These are phyloP conservation scores for Russula emetica DNA, from an alignment of 768 basidiomycete species.

Conservation along the genomic window DNA sequence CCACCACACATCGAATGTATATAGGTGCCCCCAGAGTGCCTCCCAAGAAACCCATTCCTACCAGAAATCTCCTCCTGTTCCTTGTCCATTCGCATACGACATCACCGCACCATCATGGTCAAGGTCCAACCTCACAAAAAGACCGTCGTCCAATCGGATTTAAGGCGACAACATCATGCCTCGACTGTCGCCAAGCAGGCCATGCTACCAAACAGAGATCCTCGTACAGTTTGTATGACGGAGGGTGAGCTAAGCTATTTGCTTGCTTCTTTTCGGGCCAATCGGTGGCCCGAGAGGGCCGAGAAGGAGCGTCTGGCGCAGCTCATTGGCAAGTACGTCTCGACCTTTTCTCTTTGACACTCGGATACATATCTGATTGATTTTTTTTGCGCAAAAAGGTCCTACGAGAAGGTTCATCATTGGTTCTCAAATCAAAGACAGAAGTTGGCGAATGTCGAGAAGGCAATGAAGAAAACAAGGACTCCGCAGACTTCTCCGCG, in stretches of 20 bases:
- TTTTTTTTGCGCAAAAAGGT: conserved; percentile 4
- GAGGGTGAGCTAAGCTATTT: conserved; percentile 14
- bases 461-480: background rate
- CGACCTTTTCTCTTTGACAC: background rate
- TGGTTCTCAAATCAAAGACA: conserved; percentile 27
- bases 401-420: conserved; percentile 22
- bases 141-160: conserved; percentile 11
- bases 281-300: conserved; percentile 22
- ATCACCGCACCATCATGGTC: conserved; percentile 19
- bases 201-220: conserved; percentile 13
- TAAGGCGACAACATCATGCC: conserved; percentile 1
- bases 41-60: background rate
- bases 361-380: background rate
- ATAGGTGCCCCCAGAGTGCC: conserved; percentile 15
- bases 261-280: conserved; percentile 15
- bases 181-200: conserved; percentile 4
- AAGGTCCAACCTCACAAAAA: conserved; percentile 23
- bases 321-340: conserved; percentile 22
- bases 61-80: background rate
- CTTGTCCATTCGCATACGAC: background rate
- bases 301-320: conserved; percentile 23
- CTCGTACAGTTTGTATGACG: conserved; percentile 23
- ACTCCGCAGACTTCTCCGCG: background rate
- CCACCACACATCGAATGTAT: conserved; percentile 23
- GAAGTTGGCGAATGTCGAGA: conserved; percentile 21